phyloP scores from a whole-genome alignment of 2,329 filamentous ascomycete species.

The Colletotrichum costaricense region DNA sequence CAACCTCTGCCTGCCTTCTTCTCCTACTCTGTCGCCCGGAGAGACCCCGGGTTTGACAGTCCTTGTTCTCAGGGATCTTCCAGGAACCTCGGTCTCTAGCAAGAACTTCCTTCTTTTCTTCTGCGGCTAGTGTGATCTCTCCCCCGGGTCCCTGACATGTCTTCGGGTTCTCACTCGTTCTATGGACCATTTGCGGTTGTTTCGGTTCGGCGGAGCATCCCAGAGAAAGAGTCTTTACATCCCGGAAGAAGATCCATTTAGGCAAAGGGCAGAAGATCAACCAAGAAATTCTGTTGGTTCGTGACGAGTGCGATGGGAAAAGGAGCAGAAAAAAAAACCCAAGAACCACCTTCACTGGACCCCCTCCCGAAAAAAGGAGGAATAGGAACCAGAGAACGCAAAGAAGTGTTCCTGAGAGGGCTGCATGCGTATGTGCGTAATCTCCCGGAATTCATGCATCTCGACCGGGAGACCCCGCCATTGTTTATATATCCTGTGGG shows the following conservation, averaged over 20 bases:
- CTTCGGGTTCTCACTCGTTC: not conserved
- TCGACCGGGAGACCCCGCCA: conserved; percentile 30
- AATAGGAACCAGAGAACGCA: not conserved
- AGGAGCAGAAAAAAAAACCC: not conserved
- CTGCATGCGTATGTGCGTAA: conserved; percentile 22
- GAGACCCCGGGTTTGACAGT: not conserved
- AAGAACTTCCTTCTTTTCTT: conserved; percentile 1
- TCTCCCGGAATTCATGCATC: conserved; percentile 34
- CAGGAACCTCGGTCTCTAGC: not conserved
- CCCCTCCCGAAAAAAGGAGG: not conserved
- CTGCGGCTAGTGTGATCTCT: not conserved
- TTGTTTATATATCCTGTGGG: not conserved
- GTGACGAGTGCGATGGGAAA: not conserved
- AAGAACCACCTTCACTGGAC: too few relatives aligned
- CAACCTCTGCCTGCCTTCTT: not conserved
- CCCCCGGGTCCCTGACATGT: not conserved
- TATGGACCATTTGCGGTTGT: conserved; percentile 12
- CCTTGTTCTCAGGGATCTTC: not conserved
- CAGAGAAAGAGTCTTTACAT: conserved; percentile 7
- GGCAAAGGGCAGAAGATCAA: not conserved
- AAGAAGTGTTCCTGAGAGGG: not conserved
- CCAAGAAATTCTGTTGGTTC: not conserved
- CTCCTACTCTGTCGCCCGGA: not conserved
- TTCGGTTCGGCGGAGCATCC: conserved; percentile 29
- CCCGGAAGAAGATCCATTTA: conserved; percentile 17